Conservation (phyloP, 139 green algal species). For the Medakamo hakoo region DNA sequence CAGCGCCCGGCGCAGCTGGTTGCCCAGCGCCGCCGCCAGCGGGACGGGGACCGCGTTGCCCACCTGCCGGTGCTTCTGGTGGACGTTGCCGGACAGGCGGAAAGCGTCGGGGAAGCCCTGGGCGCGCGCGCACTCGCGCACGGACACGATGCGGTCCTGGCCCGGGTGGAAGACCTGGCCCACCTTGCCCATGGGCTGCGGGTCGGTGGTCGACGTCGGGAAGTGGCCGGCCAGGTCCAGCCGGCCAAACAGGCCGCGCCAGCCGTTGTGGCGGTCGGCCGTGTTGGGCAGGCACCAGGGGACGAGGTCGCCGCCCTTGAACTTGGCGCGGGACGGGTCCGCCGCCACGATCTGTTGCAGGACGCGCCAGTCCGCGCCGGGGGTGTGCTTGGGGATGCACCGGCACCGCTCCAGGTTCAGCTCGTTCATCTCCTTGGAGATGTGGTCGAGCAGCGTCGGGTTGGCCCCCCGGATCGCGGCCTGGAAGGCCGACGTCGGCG, state of each 20-base stretch:
- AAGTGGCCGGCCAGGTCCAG: slow-evolving; percentile 90
- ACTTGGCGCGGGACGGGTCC: slow-evolving; percentile 35
- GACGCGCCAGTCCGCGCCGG: slow-evolving; percentile 83
- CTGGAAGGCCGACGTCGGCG: slow-evolving; percentile 56
- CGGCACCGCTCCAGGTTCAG: slow-evolving; percentile 86
- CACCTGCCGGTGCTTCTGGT: slow-evolving; percentile 71
- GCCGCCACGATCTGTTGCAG: slow-evolving; percentile 57
- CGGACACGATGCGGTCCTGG: slow-evolving; percentile 89
- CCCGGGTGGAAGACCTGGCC: slow-evolving; percentile 91
- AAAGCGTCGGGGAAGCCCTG: slow-evolving; percentile 83
- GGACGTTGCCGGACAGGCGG: slow-evolving; percentile 65
- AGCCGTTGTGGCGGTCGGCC: slow-evolving; percentile 83
- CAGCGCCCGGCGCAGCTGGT: slow-evolving; percentile 46
- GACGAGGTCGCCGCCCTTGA: slow-evolving; percentile 65
- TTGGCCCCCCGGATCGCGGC: slow-evolving; percentile 37
- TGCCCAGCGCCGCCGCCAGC: slow-evolving; percentile 62
- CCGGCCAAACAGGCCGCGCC: slow-evolving; percentile 85
- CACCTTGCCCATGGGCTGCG: slow-evolving; percentile 95
- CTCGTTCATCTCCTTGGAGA: slow-evolving; percentile 91
- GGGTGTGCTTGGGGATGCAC: slow-evolving; percentile 80
- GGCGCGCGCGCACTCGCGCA: slow-evolving; percentile 86
- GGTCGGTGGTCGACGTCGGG: slow-evolving; percentile 90
- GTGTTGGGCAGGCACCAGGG: slow-evolving; percentile 97
- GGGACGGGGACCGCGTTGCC: slow-evolving; percentile 83
- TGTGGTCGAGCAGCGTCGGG: slow-evolving; percentile 61